Base-by-base conservation (phyloP, 2,329 filamentous ascomycete genomes). In the Sporothrix pseudoabietina region DNA sequence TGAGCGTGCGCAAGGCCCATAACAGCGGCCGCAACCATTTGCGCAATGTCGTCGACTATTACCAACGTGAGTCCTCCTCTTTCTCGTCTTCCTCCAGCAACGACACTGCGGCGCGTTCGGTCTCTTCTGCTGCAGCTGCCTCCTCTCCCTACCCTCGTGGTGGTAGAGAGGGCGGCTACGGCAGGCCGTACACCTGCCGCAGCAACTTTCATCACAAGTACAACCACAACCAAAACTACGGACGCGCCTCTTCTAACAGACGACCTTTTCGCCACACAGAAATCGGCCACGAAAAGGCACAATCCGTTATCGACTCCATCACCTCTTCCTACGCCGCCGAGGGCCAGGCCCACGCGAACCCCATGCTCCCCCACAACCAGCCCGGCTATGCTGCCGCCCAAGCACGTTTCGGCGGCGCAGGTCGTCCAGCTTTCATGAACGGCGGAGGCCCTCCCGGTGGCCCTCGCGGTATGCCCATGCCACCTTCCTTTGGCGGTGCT, bases 1-100 rank as follows among this genome's bases (percentile, higher is more conserved):
- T 98, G 95, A 97, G 94, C 84, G 96, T 99, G 84, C 94, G 96
- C 79, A 98, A 98, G 86, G 96, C 96, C 69, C 96, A 99, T 84
- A 99, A 99, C 86, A 92, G 90, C 81, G 96, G 96, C 76, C 90
- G 95, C 79, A 99, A 99, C 85, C 96, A 99, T 81, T 85, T 99
- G 76, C 93, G 96, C 80, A 99, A 99, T 83, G 96, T 99, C 41
- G 92, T 98, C 78, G 94, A 98, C 81, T 99, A 99, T 85, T 99
- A 99, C 83, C 94, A 98, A 85, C 94, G 92, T 94, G 83, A 74
- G 87, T 81, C 70, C 7, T 70, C 30, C 16, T 72, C 70, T 7
- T 70, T n/a, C 16, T 72, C 26, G 7, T 47, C 55, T 32, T 59
- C 70, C 22, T 47, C 7, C 22, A 26, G 57, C 69, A 66, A 41